A percentile compares a stretch with the other conserved stretches of the same genome.
Conservation (phyloP, 257 asterid species). For the Paraleonurus japonicus region DNA sequence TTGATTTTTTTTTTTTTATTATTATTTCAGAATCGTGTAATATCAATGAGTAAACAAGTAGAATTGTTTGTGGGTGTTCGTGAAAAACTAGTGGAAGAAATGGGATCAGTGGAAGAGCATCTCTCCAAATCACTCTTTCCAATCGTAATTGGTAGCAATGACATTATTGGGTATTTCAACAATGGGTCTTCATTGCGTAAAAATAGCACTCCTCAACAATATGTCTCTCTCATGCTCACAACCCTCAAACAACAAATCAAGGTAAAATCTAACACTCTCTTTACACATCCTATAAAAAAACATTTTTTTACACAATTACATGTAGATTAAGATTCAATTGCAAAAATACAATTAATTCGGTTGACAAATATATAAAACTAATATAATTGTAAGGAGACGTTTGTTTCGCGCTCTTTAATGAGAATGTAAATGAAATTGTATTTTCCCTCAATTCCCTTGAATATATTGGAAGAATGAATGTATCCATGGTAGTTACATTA, state of each 20-base stretch:
- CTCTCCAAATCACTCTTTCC: slow-evolving; percentile 57
- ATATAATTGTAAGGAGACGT: no score
- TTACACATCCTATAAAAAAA: no score
- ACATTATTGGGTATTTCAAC: slow-evolving; percentile 49
- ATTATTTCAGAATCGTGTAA: slow-evolving; percentile 38
- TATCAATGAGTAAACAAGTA: slow-evolving; percentile 51
- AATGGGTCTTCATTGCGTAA: slow-evolving; percentile 7
- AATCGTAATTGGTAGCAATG: slow-evolving; percentile 79
- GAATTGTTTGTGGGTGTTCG: slow-evolving; percentile 41
- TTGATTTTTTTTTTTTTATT: no score
- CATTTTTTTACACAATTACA: no score
- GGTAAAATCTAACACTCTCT: slow-evolving; percentile 44
- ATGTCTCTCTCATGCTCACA: slow-evolving; percentile 59
- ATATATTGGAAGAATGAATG: no score
- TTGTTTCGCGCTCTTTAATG: no score
- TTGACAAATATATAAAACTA: no score
- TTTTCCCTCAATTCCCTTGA: no score
- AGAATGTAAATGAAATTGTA: no score
- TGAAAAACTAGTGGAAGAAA: slow-evolving; percentile 35
- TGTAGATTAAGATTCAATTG: no score
- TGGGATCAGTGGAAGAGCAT: slow-evolving; percentile 49
- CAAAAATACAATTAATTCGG: no score
- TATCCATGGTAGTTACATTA: no score
- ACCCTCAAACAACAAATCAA: slow-evolving; percentile 45
- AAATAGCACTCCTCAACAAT: slow-evolving; percentile 47